Evolutionary conservation across 1,284 basidiomycete genomes (phyloP).

Genomic region (Apiotrichum brassicae): DNA sequence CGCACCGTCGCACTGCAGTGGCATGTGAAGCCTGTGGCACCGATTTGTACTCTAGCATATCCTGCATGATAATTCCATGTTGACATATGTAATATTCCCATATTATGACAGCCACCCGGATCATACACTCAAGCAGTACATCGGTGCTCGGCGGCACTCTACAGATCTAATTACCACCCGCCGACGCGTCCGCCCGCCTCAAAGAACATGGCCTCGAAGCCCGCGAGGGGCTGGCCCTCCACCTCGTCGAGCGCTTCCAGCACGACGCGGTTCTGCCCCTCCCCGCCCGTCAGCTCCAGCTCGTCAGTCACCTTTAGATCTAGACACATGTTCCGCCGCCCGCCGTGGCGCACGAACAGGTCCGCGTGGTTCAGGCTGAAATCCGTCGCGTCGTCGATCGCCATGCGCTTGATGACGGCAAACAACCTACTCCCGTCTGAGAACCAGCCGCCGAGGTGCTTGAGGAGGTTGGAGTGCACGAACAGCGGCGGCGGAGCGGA

Average conservation of each 20-base stretch:
- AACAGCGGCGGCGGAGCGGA: conserved; percentile 35
- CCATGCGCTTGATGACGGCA: conserved; percentile 40
- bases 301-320: conserved; percentile 29
- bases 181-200: conserved; percentile 40
- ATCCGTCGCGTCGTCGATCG: conserved; percentile 24
- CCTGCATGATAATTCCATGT: neutral
- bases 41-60: too few relatives aligned
- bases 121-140: too few relatives aligned
- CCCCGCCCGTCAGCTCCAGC: neutral
- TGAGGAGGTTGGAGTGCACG: conserved; percentile 48
- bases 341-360: conserved; percentile 41
- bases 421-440: conserved; percentile 21
- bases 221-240: conserved; percentile 32
- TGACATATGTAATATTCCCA: neutral
- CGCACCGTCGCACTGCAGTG: too few relatives aligned
- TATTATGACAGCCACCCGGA: neutral
- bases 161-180: conserved; percentile 30
- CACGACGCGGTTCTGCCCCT: conserved; percentile 20
- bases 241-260: conserved; percentile 22
- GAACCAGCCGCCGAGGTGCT: conserved; percentile 37
- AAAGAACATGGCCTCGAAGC: conserved; percentile 40
- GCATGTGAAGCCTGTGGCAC: too few relatives aligned
- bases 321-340: conserved; percentile 41
- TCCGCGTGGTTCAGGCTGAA: conserved; percentile 38
- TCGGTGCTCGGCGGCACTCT: too few relatives aligned